Evolutionary conservation across 176 grass and related monocot species (phyloP), one percentile per base, ranked within the genome.

Genomic region (Juncus effusus): DNA sequence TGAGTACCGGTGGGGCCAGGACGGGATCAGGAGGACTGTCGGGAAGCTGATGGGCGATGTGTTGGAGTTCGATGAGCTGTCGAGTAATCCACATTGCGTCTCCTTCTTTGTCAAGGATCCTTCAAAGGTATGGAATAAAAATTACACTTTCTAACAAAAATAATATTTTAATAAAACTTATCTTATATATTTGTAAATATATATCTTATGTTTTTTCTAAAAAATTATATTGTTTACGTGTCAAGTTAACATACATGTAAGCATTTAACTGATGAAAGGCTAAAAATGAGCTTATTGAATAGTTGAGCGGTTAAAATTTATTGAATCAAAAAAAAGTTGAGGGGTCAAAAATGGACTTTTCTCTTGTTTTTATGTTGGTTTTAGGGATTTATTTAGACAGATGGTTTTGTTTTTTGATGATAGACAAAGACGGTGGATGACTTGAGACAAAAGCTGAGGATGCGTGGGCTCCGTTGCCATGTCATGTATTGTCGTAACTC

Each of bases 401-500:
- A 28, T 59, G 37, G 13, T 12, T 68, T 3, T 36, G 51, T 9
- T 70, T 3, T 14, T 74, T 45, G 37, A 6, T 36, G 6, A 5
- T 50, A 97, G 94, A 80, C 72, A 78, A 84, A 39, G 11, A 77
- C 70, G 3, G 84, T 97, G 3, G 85, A 92, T 5, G 75, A 92
- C 70, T 76, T 97, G 75, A 74, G 94, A 57, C 80, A 74, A 68
- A 86, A 80, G 78, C 64, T 97, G 54, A 82, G 94, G 80, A 89
- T 97, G 79, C 94, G 85, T 36, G 94, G 88, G 13, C 77, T 92
- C 14, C 85, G 94, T 6, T 97, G 88, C 78, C 94, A 97, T 69
- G 54, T 93, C 44, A 89, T 97, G 75, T 97, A 93, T 56, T 92
- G 88, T 73, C 78, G 94, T 42, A 89, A 89, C 61, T 77, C 80